Evolutionary conservation across 371 early-diverging fungal genomes (phyloP), one percentile per base, ranked within the genome.

Genomic region (Saksenaea vasiformis): DNA sequence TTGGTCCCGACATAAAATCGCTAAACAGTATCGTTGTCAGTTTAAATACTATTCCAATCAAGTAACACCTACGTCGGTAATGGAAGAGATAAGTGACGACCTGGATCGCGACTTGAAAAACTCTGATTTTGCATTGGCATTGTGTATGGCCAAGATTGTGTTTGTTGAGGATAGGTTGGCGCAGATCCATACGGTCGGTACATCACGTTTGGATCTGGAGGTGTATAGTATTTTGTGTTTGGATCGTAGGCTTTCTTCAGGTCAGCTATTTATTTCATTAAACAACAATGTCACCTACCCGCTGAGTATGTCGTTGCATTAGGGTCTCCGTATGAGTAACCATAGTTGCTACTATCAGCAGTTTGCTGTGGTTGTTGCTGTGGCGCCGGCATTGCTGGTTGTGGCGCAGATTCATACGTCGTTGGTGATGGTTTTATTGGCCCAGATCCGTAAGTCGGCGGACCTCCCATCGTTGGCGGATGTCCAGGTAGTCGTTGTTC

Each of bases 1-100:
- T 82, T 1, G 82, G 79, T 10, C 82, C 82, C 2, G 79, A 66
- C 82, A 82, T 78, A 41, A 82, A 82, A 61, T 82, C 82, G 11
- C 72, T 72, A 56, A 51, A 31, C 17, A 58, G 26, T 22, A 47
- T 8, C 22, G 22, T 9, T 4, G 5, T 22, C 5, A 47, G 10
- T 10, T 22, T 22, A 19, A 19, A 22, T 22, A 1, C 5, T 11
- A 2, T 10, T 17, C 19, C 35, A 35, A 27, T n/a, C 10, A 10
- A 37, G 31, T 31, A 11, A 24, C 14, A 26, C 66, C 60, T 38
- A 72, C 60, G 79, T 82, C 9, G 82, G 82, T 60, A 82, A 57
- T 22, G 82, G 82, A 24, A 82, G 74, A 13, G 79, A 76, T 35
- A 67, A 72, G 56, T 82, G 82, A 11, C 82, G 69, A 5, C 82